Conservation (phyloP, 306 rosid genomes). For the Malus sieversii region DNA sequence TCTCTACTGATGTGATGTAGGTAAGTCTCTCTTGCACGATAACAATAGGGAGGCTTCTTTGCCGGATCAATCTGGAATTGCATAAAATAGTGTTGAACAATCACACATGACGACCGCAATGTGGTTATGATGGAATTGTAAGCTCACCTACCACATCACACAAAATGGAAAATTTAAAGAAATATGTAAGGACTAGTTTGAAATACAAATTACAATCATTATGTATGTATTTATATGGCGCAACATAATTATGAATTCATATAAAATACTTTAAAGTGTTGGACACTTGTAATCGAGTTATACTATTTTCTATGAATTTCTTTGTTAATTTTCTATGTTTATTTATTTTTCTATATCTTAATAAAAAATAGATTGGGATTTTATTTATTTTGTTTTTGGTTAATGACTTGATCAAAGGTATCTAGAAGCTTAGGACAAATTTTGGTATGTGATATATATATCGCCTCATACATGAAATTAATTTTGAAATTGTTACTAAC, state of each 20-base stretch:
- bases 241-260: background rate
- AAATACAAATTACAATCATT: background rate
- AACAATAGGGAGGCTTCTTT: background rate
- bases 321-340: too few species aligned
- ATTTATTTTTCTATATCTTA: too few species aligned
- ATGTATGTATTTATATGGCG: background rate
- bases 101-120: conserved; percentile 1
- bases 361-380: too few species aligned
- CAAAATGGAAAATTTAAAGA: background rate
- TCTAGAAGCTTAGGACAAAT: background rate
- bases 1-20: background rate
- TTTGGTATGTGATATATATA: background rate
- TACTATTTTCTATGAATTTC: too few species aligned
- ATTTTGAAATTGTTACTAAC: too few species aligned
- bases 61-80: background rate
- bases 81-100: background rate
- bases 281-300: background rate
- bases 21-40: background rate
- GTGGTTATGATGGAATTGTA: background rate
- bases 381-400: too few species aligned
- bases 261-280: background rate
- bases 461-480: too few species aligned
- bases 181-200: background rate
- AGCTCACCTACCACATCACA: background rate
- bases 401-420: too few species aligned